A percentile compares a stretch with the other conserved stretches of the same genome.
phyloP scores from a whole-genome alignment of 1,284 basidiomycete genomes.

The Cutaneotrichosporon cutaneum region DNA sequence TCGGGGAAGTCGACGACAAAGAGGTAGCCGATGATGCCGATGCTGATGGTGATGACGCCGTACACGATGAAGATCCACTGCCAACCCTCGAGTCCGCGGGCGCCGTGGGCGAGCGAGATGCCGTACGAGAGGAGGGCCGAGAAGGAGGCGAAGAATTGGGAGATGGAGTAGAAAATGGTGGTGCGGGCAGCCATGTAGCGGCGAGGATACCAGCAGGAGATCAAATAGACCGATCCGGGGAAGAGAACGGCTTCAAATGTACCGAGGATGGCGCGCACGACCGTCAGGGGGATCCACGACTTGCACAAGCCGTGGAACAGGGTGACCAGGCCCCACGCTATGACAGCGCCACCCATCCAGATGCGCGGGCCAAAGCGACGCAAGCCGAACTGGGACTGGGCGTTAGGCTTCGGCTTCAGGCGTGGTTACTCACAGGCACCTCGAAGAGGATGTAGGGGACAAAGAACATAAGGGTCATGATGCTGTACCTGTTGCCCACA shows the following conservation, averaged over 20 bases:
- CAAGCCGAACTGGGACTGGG: too few relatives aligned
- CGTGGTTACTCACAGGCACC: too few relatives aligned
- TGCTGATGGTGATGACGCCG: slow-evolving; percentile 21
- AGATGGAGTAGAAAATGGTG: slow-evolving; percentile 19
- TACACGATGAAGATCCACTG: slow-evolving; percentile 22
- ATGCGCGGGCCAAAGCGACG: too few relatives aligned
- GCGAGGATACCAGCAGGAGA: slow-evolving; percentile 55
- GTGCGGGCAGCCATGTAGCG: slow-evolving; percentile 48
- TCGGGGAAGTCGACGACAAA: slow-evolving; percentile 19
- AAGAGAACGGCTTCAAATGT: slow-evolving; percentile 48
- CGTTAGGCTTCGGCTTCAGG: too few relatives aligned
- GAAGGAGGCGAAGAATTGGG: slow-evolving; percentile 18
- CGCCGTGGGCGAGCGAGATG: slow-evolving; percentile 11
- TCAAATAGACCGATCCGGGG: slow-evolving; percentile 50
- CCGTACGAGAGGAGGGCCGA: slow-evolving; percentile 14
- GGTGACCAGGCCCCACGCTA: too few relatives aligned
- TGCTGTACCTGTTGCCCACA: slow-evolving; percentile 19
- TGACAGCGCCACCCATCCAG: too few relatives aligned
- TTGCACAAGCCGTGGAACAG: too few relatives aligned
- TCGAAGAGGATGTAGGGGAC: too few relatives aligned
- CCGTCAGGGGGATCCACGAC: too few relatives aligned
- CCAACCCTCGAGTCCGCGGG: slow-evolving; percentile 1
- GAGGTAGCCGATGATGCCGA: slow-evolving; percentile 38
- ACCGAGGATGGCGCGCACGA: slow-evolving; percentile 33
- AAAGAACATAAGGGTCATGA: background rate